Evolutionary conservation across 208 protist species (phyloP).

Genomic region (Crithidia brevicula): DNA sequence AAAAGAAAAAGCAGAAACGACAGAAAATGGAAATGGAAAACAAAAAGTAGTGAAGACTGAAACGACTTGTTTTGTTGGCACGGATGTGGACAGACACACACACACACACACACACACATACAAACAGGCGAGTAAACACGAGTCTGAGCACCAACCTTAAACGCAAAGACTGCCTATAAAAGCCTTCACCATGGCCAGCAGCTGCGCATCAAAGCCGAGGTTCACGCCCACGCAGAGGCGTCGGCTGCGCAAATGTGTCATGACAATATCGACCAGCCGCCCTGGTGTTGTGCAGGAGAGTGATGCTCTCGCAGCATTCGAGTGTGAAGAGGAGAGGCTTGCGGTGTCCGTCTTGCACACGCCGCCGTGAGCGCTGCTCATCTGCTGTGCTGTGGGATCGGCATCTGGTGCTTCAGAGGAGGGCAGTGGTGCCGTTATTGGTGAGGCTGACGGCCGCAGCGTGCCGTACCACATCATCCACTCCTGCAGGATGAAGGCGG

Average conservation of each 20-base stretch:
- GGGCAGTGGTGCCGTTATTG: not conserved
- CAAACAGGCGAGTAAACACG: not conserved
- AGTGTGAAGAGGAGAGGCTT: too few relatives aligned
- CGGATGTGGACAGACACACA: too few relatives aligned
- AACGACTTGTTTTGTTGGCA: too few relatives aligned
- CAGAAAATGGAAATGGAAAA: not conserved
- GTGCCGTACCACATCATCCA: conserved; percentile 40
- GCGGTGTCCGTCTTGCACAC: too few relatives aligned
- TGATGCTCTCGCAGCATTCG: too few relatives aligned
- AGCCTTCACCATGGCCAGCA: conserved; percentile 14
- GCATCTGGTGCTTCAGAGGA: too few relatives aligned
- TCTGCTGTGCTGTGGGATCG: not conserved
- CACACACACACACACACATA: not conserved
- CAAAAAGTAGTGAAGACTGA: too few relatives aligned
- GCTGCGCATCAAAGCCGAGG: conserved; percentile 32
- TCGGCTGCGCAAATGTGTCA: conserved; percentile 25
- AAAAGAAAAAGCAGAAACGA: not conserved
- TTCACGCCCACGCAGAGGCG: conserved; percentile 34
- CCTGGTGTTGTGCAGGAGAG: conserved; percentile 15
- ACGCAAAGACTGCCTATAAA: conserved; percentile 11
- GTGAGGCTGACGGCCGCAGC: not conserved
- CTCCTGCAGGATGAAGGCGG: conserved; percentile 61
- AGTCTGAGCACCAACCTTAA: not conserved
- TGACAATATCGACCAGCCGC: conserved; percentile 24
- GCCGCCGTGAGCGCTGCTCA: not conserved